Base-by-base conservation (phyloP, 2,329 filamentous ascomycete genomes). In the Fusarium xyrophilum region DNA sequence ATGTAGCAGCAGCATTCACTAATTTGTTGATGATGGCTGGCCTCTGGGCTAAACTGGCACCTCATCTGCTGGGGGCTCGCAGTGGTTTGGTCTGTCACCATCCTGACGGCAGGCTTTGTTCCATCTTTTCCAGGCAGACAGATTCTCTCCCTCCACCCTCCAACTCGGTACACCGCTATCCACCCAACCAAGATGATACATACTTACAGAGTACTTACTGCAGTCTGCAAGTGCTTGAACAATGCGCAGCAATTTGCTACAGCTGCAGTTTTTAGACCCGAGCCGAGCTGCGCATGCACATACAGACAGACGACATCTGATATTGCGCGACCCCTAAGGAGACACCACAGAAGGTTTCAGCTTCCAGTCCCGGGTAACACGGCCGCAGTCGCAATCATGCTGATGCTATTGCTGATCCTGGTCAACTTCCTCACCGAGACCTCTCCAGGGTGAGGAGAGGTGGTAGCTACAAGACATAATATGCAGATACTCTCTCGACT, bases 101-200 rank as follows among this genome's bases (percentile, higher is more conserved):
- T 25, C 61, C 30, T 28, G 23, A 13, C 27, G 9, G n/a, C 32
- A 30, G 23, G 23, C 35, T 60, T 44, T 38, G 59, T 64, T 59
- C 47, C 55, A 71, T 67, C 52, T 63, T 63, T 52, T 60, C 52
- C 65, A 73, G 71, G 71, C 71, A 74, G 71, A 73, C 56, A 44
- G 55, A 70, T 74, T 71, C 53, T 68, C 43, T 54, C 38, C 43
- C 55, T 54, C 47, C 56, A 52, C 51, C 25, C 54, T 56, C 40
- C 56, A 17, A 30, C 14, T 46, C 21, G 14, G 46, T 63, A 63
- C 48, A 63, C 60, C 60, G 58, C 60, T 21, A 28, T 56, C 48
- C 27, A 32, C 28, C 35, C 12, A 44, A 44, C 33, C 52, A 43
- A 60, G 28, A 60, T 15, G 28, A 60, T 15, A 13, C 28, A 5